Conservation (phyloP, 108 stramenopile species). For the Cyclotella cryptica region DNA sequence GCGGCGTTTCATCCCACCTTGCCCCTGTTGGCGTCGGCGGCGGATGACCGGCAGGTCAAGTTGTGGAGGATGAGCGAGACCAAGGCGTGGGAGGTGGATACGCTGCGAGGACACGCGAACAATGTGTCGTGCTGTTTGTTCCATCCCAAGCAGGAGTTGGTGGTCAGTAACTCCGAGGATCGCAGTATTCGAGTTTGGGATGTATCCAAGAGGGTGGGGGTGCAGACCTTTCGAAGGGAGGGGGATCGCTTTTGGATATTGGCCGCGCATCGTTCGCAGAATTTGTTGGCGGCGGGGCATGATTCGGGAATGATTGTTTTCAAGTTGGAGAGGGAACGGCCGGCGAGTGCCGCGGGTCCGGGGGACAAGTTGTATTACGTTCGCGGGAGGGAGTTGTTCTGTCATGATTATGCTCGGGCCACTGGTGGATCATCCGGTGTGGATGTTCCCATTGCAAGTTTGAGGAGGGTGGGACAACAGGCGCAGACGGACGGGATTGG, state of each 20-base stretch:
- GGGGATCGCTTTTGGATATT: slow-evolving; percentile 98
- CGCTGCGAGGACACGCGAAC: slow-evolving; percentile 99
- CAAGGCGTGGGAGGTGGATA: slow-evolving; percentile 99
- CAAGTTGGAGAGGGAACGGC: slow-evolving; percentile 98
- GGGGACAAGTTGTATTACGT: slow-evolving; percentile 92
- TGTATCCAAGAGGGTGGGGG: slow-evolving; percentile 96
- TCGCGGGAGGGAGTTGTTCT: slow-evolving; percentile 94
- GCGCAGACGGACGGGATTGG: slow-evolving; percentile 94
- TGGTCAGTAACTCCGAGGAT: slow-evolving; percentile 98
- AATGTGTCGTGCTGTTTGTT: slow-evolving; percentile 98
- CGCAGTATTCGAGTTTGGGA: slow-evolving; percentile 99
- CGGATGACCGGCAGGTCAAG: slow-evolving; percentile 99
- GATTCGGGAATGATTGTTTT: slow-evolving; percentile 99
- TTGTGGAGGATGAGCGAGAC: slow-evolving; percentile 99
- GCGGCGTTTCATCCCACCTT: slow-evolving; percentile 98
- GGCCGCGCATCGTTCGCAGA: slow-evolving; percentile 93
- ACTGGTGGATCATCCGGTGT: slow-evolving; percentile 70
- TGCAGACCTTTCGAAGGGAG: slow-evolving; percentile 98
- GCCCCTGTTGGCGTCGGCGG: slow-evolving; percentile 95
- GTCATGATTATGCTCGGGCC: slow-evolving; percentile 87
- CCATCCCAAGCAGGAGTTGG: slow-evolving; percentile 98
- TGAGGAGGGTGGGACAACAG: slow-evolving; percentile 92
- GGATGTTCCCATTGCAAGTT: slow-evolving; percentile 91
- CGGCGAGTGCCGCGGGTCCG: slow-evolving; percentile 85
- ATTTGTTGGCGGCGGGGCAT: slow-evolving; percentile 98